Base-by-base conservation (phyloP, 495 filamentous ascomycete genomes). In the Chaetomium fimeti region DNA sequence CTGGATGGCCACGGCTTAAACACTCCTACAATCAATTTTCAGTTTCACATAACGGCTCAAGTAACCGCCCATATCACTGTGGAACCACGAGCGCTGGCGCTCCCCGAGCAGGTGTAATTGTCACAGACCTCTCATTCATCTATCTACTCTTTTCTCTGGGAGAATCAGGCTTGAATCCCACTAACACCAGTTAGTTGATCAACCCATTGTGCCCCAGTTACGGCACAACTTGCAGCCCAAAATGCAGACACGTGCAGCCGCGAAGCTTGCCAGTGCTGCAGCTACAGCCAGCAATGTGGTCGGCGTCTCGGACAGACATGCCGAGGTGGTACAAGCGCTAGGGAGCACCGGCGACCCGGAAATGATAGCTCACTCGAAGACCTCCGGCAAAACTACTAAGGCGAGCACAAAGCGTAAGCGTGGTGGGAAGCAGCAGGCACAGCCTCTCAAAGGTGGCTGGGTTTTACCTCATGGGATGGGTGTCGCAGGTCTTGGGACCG, bases 381-480 rank as follows among this genome's bases (percentile, higher is more conserved):
- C 32, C 8, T 6, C 15, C 1, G 16, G 16, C 27, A 38, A 49
- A 7, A 5, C 38, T 9, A n/a, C 52, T 32, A 9, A 18, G 28
- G 12, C 57, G 25, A 11, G 57, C 27, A 13, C 24, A 27, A 68
- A 67, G 45, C 60, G 51, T 22, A 68, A 64, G 27, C 58, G 55
- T 7, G 57, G 36, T 18, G 29, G 22, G 22, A 67, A 67, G 60
- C 57, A 43, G 42, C 55, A 48, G n/a, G 28, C 60, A 5, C 65
- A 66, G 13, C 62, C 71, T 0, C 56, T 77, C 20, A 73, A 70
- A 42, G 72, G 72, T 28, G 73, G 63, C 22, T 78, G 72, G 73
- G 65, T 68, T 16, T 64, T 82, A 15, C 76, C 76, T 2, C 80
- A 81, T 68, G 74, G 74, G 16, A 72, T 82, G 71, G 79, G 79